These are phyloP conservation scores for Suhomyces ambrosiae DNA, from an alignment of 1,139 yeast genomes.

Conservation along the genomic window DNA sequence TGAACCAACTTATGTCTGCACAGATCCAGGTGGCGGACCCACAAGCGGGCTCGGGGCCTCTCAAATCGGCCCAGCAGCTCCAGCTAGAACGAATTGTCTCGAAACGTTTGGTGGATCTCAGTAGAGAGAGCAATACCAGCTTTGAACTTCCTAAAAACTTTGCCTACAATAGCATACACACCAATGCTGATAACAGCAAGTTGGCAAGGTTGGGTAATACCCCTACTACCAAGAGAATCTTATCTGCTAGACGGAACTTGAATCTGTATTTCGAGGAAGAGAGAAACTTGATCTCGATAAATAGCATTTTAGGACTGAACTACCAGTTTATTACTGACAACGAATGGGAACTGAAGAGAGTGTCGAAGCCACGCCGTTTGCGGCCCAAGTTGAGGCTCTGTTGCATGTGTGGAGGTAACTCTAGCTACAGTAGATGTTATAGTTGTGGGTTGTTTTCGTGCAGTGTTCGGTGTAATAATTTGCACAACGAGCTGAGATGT, in stretches of 20 bases:
- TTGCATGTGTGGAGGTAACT: conserved; percentile 45
- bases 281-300: conserved; percentile 45
- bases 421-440: conserved; percentile 43
- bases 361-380: conserved; percentile 22
- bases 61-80: conserved; percentile 47
- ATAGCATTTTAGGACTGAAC: conserved; percentile 43
- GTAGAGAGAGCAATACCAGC: conserved; percentile 32
- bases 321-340: conserved; percentile 45
- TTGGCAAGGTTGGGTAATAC: conserved; percentile 45
- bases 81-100: conserved; percentile 45
- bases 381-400: conserved; percentile 44
- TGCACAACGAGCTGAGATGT: conserved; percentile 50
- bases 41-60: conserved; percentile 33
- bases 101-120: conserved; percentile 40
- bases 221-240: conserved; percentile 46
- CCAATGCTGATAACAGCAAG: conserved; percentile 25
- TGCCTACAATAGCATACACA: conserved; percentile 37
- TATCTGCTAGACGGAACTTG: conserved; percentile 49
- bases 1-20: conserved; percentile 47
- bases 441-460: conserved; percentile 47
- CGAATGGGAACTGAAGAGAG: conserved; percentile 18
- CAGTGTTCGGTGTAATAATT: conserved; percentile 43
- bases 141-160: conserved; percentile 50
- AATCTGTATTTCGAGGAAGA: conserved; percentile 53
- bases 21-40: conserved; percentile 42